Percentiles rank a stretch among this genome's conserved stretches.
phyloP scores from a whole-genome alignment of 2,329 filamentous ascomycete genomes.

The Cryphonectria naterciae region DNA sequence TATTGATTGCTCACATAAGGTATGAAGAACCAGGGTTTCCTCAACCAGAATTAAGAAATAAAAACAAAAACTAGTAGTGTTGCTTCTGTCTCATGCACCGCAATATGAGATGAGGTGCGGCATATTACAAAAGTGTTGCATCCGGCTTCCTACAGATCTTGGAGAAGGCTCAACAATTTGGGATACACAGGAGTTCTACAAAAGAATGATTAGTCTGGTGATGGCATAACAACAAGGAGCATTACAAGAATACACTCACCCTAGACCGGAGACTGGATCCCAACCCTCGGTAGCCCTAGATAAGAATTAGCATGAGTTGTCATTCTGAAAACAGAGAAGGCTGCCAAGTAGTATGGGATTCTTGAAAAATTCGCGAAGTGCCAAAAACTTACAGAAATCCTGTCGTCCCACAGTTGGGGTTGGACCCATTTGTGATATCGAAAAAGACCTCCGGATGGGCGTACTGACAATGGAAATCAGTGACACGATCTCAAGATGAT shows the following conservation, averaged over 20 bases:
- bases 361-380: not conserved
- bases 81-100: not conserved
- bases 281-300: slow-evolving; percentile 42
- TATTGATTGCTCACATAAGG: not conserved
- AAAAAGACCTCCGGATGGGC: slow-evolving; percentile 36
- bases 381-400: slow-evolving; percentile 41
- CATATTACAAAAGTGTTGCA: not conserved
- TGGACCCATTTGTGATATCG: slow-evolving; percentile 43
- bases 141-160: slow-evolving; percentile 25
- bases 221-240: not conserved
- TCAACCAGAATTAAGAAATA: not conserved
- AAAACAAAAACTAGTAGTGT: not conserved
- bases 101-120: not conserved
- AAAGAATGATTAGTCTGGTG: slow-evolving; percentile 3
- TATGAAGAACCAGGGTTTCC: not conserved
- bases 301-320: not conserved
- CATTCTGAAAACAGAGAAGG: not conserved
- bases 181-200: slow-evolving; percentile 39
- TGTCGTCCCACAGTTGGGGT: slow-evolving; percentile 42
- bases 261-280: slow-evolving; percentile 46
- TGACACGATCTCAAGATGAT: no score
- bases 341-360: not conserved
- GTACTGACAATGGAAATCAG: slow-evolving; percentile 29
- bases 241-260: slow-evolving; percentile 31
- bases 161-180: slow-evolving; percentile 40